phyloP scores from a whole-genome alignment of 805 yeast genomes.

The Saccharomyces jurei region DNA sequence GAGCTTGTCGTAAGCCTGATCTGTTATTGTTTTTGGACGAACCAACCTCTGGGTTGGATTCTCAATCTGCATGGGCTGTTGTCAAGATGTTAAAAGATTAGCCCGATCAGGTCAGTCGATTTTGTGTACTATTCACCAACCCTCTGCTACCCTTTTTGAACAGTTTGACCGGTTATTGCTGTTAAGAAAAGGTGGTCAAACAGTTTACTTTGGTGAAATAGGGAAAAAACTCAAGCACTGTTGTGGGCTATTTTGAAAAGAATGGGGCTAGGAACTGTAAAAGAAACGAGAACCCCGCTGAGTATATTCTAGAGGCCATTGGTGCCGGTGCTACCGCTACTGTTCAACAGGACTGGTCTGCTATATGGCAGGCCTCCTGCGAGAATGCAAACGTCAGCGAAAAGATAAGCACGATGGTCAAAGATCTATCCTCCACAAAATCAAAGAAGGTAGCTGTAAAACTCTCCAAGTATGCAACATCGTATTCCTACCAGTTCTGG shows the following conservation, averaged over 20 bases:
- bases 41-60: conserved; percentile 60
- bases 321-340: conserved; percentile 70
- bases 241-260: conserved; percentile 54
- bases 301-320: conserved; percentile 57
- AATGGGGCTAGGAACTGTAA: conserved; percentile 59
- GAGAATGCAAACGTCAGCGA: conserved; percentile 32
- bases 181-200: conserved; percentile 59
- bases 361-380: conserved; percentile 43
- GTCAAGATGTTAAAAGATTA: conserved; percentile 46
- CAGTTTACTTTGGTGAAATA: conserved; percentile 63
- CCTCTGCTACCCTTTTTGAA: conserved; percentile 54
- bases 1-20: conserved; percentile 54
- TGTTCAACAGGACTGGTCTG: conserved; percentile 45
- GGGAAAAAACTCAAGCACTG: conserved; percentile 45
- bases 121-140: conserved; percentile 63
- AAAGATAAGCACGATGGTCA: conserved; percentile 43
- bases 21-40: conserved; percentile 52
- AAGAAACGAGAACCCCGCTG: conserved; percentile 55
- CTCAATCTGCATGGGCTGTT: conserved; percentile 53
- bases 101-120: conserved; percentile 61
- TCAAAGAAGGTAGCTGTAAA: conserved; percentile 1
- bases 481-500: conserved; percentile 26
- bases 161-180: conserved; percentile 55
- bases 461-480: conserved; percentile 17
- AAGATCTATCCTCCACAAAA: conserved; percentile 26